Evolutionary conservation across 1,284 basidiomycete species (phyloP).

Genomic region (Pseudozyma sp.): DNA sequence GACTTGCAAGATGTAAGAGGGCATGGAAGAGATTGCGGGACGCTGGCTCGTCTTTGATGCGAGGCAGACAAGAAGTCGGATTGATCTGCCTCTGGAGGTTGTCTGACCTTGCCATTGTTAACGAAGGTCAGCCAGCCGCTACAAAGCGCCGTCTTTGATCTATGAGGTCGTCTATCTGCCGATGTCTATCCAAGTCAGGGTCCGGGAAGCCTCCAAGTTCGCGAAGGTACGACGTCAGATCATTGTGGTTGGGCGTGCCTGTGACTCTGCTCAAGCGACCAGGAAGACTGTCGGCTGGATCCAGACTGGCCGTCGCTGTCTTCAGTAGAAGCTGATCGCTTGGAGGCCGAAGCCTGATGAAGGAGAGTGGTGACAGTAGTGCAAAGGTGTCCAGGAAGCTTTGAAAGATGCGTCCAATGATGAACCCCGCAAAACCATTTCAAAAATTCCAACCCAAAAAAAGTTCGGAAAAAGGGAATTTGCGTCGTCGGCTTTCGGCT

Average conservation of each 20-base stretch:
- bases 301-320: too few species aligned
- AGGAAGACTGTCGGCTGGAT: too few species aligned
- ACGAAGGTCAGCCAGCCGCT: neutral
- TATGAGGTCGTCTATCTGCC: neutral
- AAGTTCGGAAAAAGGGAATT: constrained; percentile 5
- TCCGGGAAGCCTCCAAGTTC: neutral
- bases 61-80: constrained; percentile 43
- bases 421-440: neutral
- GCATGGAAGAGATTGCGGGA: constrained; percentile 11
- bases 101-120: constrained; percentile 9
- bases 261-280: neutral
- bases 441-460: neutral
- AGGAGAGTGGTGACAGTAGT: too few species aligned
- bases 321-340: too few species aligned
- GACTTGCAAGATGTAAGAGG: constrained; percentile 22
- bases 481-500: too few species aligned
- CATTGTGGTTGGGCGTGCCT: neutral
- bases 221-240: neutral
- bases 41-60: constrained; percentile 23
- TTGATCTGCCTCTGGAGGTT: constrained; percentile 6
- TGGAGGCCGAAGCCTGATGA: too few species aligned
- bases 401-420: neutral
- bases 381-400: too few species aligned
- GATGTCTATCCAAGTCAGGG: neutral
- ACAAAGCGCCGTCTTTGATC: neutral